phyloP scores from a whole-genome alignment of 495 filamentous ascomycete genomes.

The Penicillium robsamsonii region DNA sequence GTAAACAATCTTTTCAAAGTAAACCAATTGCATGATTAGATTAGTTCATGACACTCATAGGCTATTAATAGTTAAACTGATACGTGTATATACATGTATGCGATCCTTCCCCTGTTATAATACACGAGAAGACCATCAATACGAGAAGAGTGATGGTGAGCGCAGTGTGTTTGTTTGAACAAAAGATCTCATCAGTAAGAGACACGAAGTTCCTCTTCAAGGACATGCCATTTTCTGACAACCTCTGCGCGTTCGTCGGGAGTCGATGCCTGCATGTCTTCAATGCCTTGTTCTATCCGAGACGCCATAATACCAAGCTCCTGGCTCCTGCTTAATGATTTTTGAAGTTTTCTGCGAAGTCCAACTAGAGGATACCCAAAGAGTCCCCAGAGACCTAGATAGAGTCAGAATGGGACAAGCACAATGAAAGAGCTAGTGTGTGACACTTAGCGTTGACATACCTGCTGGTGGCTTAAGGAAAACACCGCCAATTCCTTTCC shows the following conservation, averaged over 20 bases:
- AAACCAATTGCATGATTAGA: background rate
- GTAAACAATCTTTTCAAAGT: too few species aligned
- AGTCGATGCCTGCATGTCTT: conserved; percentile 25
- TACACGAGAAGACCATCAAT: background rate
- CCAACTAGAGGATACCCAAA: conserved; percentile 73
- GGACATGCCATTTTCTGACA: conserved; percentile 17
- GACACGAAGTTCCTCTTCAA: conserved; percentile 15
- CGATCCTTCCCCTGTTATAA: background rate
- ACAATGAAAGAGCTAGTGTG: background rate
- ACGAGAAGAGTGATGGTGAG: background rate
- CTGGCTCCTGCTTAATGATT: conserved; percentile 31
- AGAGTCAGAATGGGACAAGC: conserved; percentile 12
- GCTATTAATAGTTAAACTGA: background rate
- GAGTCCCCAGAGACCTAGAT: conserved; percentile 55
- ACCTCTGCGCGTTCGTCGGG: conserved; percentile 21
- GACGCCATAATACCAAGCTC: conserved; percentile 19
- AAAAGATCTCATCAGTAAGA: background rate
- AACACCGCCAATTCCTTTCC: conserved; percentile 71
- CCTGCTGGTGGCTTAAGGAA: conserved; percentile 70
- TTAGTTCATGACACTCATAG: background rate
- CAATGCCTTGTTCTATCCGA: conserved; percentile 26
- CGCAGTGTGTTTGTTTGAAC: background rate
- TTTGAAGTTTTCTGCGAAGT: conserved; percentile 67
- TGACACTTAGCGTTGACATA: conserved; percentile 27
- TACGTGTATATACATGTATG: background rate